These are phyloP conservation scores for Hyparrhenia diplandra DNA, from an alignment of 176 grass and related monocot genomes.

Conservation along the genomic window DNA sequence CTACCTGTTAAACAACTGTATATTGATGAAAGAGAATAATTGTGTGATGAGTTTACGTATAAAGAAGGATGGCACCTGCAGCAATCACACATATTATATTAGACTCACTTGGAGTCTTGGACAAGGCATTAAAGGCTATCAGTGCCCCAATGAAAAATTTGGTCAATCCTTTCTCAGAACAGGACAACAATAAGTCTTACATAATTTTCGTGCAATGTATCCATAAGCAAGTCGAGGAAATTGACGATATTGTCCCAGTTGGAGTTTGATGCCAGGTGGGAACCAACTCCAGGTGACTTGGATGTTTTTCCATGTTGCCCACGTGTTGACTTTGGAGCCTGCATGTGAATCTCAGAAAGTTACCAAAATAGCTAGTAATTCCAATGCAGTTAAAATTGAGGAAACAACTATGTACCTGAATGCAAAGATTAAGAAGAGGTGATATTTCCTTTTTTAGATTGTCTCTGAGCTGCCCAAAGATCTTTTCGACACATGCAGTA, in stretches of 20 bases:
- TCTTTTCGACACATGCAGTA: slow-evolving; percentile 94
- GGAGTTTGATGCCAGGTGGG: slow-evolving; percentile 49
- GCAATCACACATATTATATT: slow-evolving; percentile 25
- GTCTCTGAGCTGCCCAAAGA: slow-evolving; percentile 92
- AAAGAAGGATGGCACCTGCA: slow-evolving; percentile 93
- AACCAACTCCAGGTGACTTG: slow-evolving; percentile 58
- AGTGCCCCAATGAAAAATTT: neutral
- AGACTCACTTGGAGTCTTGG: neutral
- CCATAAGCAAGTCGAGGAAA: slow-evolving; percentile 87
- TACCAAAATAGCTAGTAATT: slow-evolving; percentile 4
- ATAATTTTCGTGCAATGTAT: slow-evolving; percentile 61
- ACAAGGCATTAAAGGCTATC: slow-evolving; percentile 13
- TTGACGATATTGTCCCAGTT: slow-evolving; percentile 87
- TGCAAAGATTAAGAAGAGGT: slow-evolving; percentile 88
- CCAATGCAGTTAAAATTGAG: neutral
- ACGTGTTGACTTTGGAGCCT: slow-evolving; percentile 91
- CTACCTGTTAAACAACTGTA: slow-evolving; percentile 98
- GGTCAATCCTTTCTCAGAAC: neutral
- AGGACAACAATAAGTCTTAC: slow-evolving; percentile 43
- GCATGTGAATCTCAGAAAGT: slow-evolving; percentile 14
- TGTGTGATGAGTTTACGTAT: slow-evolving; percentile 95
- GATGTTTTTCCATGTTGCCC: slow-evolving; percentile 58
- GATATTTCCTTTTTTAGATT: slow-evolving; percentile 93
- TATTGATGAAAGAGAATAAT: slow-evolving; percentile 96
- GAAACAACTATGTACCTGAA: slow-evolving; percentile 66